These are phyloP conservation scores for Rhizopus microsporus DNA, from an alignment of 371 early-diverging fungal species.

Conservation along the genomic window DNA sequence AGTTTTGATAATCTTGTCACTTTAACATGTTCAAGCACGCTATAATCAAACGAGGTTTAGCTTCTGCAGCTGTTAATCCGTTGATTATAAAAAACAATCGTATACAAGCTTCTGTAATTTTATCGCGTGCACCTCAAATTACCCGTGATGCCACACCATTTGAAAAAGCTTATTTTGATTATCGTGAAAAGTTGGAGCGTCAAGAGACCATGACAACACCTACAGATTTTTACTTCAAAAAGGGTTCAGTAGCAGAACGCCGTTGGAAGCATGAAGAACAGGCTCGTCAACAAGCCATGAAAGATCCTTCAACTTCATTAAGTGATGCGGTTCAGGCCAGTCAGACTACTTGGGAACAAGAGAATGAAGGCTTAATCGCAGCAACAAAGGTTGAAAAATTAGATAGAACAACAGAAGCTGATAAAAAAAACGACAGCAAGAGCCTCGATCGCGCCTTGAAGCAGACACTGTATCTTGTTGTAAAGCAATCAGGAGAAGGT, in stretches of 20 bases:
- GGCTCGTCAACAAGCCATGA: slow-evolving; percentile 46
- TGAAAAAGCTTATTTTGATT: slow-evolving; percentile 76
- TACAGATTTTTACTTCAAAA: slow-evolving; percentile 87
- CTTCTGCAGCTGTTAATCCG: slow-evolving; percentile 22
- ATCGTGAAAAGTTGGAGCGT: slow-evolving; percentile 73
- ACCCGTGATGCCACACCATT: slow-evolving; percentile 71
- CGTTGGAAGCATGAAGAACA: slow-evolving; percentile 66
- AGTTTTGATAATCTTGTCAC: background rate
- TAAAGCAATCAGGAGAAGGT: slow-evolving; percentile 52
- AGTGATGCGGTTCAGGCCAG: slow-evolving; percentile 36
- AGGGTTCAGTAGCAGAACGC: slow-evolving; percentile 82
- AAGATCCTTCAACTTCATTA: slow-evolving; percentile 26
- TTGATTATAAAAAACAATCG: slow-evolving; percentile 43
- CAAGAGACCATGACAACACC: slow-evolving; percentile 67
- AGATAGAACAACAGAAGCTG: slow-evolving; percentile 67
- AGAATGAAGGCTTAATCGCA: slow-evolving; percentile 45
- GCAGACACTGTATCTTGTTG: slow-evolving; percentile 73
- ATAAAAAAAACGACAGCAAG: slow-evolving; percentile 62
- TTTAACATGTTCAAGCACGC: slow-evolving; percentile 2
- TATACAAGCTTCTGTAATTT: slow-evolving; percentile 69
- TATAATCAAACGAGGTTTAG: slow-evolving; percentile 22
- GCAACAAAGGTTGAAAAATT: slow-evolving; percentile 47
- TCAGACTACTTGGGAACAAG: slow-evolving; percentile 39
- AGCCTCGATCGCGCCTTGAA: slow-evolving; percentile 79
- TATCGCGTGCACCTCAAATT: slow-evolving; percentile 83